Base-by-base conservation (phyloP, 768 basidiomycete species). In the Amanita exitialis region DNA sequence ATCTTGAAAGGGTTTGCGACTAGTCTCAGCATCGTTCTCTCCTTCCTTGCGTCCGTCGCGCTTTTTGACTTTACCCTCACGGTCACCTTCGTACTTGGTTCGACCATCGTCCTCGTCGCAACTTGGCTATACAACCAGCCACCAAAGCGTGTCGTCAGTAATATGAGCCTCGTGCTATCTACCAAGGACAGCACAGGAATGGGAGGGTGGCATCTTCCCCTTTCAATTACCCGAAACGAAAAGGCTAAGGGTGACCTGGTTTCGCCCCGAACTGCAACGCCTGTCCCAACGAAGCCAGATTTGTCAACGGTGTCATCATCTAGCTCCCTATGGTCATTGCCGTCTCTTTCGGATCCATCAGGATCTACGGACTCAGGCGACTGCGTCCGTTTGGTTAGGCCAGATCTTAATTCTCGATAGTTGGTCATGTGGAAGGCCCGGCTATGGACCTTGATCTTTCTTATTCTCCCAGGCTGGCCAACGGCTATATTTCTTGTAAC, bases 1-100 rank as follows among this genome's bases (percentile, higher is more conserved):
- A 88, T 86, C 56, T 73, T 87, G 64, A 92, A 93, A 68, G 95
- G 95, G 30, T 97, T 98, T 61, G 95, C 95, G 9, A 97, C 95
- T 3, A 89, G 86, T 56, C 73, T 98, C 54, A 88, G 86, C 67
- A 97, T 97, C 64, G 83, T 97, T 61, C 80, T 97, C 54, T 93
- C 92, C 21, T 98, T 96, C 79, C 73, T 93, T 51, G 92, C 88
- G 2, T 92, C 89, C 4, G 85, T 96, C 47, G 81, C 81, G 18
- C 80, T 97, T 34, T 97, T 98, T 76, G 72, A 87, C 64, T 92
- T 94, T 73, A 77, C 77, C 45, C 85, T 97, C 66, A 87, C 92
- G 2, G 72, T 82, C 53, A 82, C 88, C 0, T 98, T 98, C 64
- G 66, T 93, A 56, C 71, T 93, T 38, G 94, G 94, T 34, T 84